These are phyloP conservation scores for Vinca major DNA, from an alignment of 305 asterid genomes.

Conservation along the genomic window DNA sequence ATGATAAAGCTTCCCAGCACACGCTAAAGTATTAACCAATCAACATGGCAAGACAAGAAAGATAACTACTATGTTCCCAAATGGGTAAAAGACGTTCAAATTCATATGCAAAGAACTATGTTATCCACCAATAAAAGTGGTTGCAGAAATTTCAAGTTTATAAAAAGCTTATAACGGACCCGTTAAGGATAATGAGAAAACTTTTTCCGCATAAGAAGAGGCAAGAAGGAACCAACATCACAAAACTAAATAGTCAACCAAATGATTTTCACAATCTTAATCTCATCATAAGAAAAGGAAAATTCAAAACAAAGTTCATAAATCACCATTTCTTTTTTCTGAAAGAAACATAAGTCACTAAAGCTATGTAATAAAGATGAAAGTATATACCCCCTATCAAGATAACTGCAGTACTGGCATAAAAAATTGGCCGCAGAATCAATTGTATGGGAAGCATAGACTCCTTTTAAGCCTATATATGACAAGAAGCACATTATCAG, in stretches of 20 bases:
- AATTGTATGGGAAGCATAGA: slow-evolving; percentile 62
- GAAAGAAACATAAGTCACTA: background rate
- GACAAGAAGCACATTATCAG: background rate
- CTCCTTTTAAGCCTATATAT: slow-evolving; percentile 62
- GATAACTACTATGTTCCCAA: background rate
- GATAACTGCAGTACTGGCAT: slow-evolving; percentile 43
- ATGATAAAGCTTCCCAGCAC: background rate
- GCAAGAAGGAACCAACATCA: background rate
- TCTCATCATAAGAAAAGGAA: background rate
- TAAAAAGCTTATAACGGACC: background rate
- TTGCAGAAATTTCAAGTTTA: background rate
- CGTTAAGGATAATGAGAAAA: background rate
- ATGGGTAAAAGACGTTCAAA: background rate
- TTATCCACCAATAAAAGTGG: background rate
- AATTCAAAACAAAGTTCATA: background rate
- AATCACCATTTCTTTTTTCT: background rate
- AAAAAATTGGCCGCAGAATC: slow-evolving; percentile 63
- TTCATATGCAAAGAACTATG: too few relatives aligned
- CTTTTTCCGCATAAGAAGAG: background rate
- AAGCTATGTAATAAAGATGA: slow-evolving; percentile 5
- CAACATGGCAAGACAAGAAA: background rate
- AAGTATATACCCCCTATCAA: slow-evolving; percentile 51
- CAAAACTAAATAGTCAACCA: background rate
- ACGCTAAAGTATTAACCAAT: background rate
- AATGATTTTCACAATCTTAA: background rate